Conservation (phyloP, 164 flowering plant species). For the Vitis rupestris region DNA sequence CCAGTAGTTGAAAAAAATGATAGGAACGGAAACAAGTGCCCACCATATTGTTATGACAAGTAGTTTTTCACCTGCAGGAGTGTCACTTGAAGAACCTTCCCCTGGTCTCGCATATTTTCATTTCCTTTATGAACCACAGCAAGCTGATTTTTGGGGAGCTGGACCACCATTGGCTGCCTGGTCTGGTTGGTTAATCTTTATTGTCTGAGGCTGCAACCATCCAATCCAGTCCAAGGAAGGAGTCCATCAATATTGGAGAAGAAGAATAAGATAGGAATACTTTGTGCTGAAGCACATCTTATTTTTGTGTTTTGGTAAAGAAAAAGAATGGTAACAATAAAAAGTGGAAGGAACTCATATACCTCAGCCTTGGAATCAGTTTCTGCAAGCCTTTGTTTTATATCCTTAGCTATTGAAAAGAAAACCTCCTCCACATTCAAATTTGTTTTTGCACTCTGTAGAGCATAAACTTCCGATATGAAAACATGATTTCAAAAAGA, state of each 20-base stretch:
- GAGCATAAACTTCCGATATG: neutral
- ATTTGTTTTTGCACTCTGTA: slow-evolving; percentile 29
- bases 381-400: slow-evolving; percentile 34
- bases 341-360: neutral
- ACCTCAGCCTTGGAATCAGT: slow-evolving; percentile 31
- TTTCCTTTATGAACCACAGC: slow-evolving; percentile 38
- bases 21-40: neutral
- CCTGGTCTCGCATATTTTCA: neutral
- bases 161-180: slow-evolving; percentile 21
- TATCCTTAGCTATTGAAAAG: slow-evolving; percentile 34
- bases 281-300: neutral
- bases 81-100: neutral
- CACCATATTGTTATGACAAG: neutral
- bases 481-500: neutral
- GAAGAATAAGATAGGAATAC: neutral
- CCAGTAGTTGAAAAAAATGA: slow-evolving; percentile 14
- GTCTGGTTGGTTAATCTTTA: slow-evolving; percentile 39
- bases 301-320: neutral
- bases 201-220: slow-evolving; percentile 34
- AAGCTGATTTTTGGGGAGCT: slow-evolving; percentile 39
- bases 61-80: neutral
- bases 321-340: neutral
- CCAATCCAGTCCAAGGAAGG: neutral
- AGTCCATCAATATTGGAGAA: neutral
- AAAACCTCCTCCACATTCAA: slow-evolving; percentile 36